These are phyloP conservation scores for Bauhinia variegata DNA, from an alignment of 306 rosid genomes.

Conservation along the genomic window DNA sequence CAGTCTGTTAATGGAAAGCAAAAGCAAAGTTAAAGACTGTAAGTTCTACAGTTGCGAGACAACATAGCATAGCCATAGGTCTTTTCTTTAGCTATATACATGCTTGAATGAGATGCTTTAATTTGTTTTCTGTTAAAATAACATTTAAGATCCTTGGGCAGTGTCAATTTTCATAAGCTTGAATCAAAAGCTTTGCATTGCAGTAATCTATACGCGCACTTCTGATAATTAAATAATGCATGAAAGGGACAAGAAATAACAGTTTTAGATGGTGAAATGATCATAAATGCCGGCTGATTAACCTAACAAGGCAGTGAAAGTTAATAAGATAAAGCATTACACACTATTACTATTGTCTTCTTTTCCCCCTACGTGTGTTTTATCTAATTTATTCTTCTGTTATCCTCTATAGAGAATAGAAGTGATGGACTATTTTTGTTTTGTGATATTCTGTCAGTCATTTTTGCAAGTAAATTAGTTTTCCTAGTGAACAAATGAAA, in stretches of 20 bases:
- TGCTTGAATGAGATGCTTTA: constrained; percentile 44
- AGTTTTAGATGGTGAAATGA: constrained; percentile 9
- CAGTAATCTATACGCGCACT: constrained; percentile 19
- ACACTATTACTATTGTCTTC: not conserved
- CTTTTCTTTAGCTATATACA: constrained; percentile 40
- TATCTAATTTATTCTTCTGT: not conserved
- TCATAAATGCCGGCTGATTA: constrained; percentile 1
- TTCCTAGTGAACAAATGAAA: too few species aligned
- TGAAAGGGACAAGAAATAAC: constrained; percentile 38
- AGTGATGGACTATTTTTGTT: not conserved
- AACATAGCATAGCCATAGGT: constrained; percentile 39
- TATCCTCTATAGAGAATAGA: not conserved
- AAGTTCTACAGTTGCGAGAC: constrained; percentile 41
- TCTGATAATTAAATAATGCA: constrained; percentile 39
- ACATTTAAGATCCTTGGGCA: constrained; percentile 36
- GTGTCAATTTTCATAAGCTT: constrained; percentile 36
- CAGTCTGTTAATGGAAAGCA: constrained; percentile 40
- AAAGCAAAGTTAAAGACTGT: constrained; percentile 38
- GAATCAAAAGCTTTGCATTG: constrained; percentile 29
- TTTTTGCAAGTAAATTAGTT: too few species aligned
- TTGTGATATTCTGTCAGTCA: too few species aligned
- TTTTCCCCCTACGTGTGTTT: not conserved
- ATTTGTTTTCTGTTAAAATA: constrained; percentile 21
- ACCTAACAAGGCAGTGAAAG: not conserved
- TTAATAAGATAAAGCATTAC: not conserved